Evolutionary conservation across 305 asterid species (phyloP).

Genomic region (Salvia sclarea): DNA sequence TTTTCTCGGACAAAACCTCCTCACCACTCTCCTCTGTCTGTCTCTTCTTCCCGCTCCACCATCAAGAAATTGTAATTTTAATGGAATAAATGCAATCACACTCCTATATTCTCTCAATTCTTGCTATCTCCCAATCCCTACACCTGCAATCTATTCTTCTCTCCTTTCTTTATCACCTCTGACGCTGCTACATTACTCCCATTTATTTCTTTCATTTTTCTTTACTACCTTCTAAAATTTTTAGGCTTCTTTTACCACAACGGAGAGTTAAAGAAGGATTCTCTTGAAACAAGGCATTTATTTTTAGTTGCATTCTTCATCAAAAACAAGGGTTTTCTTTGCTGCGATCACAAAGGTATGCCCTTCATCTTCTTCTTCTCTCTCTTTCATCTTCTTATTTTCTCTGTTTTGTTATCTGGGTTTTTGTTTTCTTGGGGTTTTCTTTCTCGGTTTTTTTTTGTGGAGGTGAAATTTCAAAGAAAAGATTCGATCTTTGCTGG

Average conservation of each 20-base stretch:
- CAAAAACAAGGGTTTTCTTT: neutral
- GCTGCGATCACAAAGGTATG: conserved; percentile 30
- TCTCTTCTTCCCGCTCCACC: conserved; percentile 21
- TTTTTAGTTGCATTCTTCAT: neutral
- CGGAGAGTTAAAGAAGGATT: neutral
- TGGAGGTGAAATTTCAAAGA: neutral
- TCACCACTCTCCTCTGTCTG: conserved; percentile 28
- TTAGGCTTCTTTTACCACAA: neutral
- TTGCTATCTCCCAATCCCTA: conserved; percentile 34
- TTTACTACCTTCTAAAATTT: neutral
- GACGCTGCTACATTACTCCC: conserved; percentile 24
- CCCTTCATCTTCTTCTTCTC: neutral
- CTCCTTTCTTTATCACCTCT: conserved; percentile 30
- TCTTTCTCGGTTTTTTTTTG: conserved; percentile 1
- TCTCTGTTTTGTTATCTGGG: neutral
- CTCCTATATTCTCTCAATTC: conserved; percentile 26
- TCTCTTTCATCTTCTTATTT: neutral
- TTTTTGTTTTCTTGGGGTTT: neutral
- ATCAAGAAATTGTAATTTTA: neutral
- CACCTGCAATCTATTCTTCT: conserved; percentile 26
- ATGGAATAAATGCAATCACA: conserved; percentile 22
- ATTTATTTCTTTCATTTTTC: conserved; percentile 24
- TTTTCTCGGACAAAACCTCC: conserved; percentile 18
- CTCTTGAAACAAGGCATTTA: neutral
- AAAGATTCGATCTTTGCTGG: conserved; percentile 29